Conservation (phyloP, 805 yeast species). For the Saccharomycopsis fodiens region DNA sequence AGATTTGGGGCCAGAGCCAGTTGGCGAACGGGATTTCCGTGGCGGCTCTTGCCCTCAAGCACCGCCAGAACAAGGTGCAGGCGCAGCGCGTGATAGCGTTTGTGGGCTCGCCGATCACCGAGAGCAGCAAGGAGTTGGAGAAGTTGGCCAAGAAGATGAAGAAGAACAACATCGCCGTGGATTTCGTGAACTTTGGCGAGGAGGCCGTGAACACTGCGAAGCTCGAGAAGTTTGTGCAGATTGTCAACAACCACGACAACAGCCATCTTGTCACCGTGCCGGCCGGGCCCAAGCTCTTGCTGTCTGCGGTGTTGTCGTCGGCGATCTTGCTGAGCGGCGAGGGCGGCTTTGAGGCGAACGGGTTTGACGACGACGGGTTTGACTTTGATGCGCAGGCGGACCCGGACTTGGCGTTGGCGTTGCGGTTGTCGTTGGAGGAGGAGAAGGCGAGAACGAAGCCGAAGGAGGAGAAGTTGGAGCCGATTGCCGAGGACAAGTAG, state of each 20-base stretch:
- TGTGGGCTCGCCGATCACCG: constrained; percentile 79
- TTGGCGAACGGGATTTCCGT: constrained; percentile 84
- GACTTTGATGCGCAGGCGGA: constrained; percentile 39
- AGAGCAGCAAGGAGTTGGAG: constrained; percentile 62
- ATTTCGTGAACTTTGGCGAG: constrained; percentile 89
- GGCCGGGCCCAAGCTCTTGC: constrained; percentile 78
- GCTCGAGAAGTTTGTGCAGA: constrained; percentile 68
- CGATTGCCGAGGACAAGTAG: constrained; percentile 6
- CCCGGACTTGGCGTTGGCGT: constrained; percentile 94
- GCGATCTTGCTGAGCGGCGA: constrained; percentile 49
- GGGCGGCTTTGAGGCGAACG: constrained; percentile 37
- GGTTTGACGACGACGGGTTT: constrained; percentile 37
- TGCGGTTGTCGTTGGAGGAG: constrained; percentile 90
- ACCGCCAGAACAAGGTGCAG: constrained; percentile 90
- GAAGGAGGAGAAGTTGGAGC: neutral
- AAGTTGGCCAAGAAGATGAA: constrained; percentile 86
- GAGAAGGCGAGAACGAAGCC: constrained; percentile 60
- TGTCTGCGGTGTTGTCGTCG: constrained; percentile 73
- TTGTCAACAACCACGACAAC: constrained; percentile 68
- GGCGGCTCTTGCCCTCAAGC: constrained; percentile 88
- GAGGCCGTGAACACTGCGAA: constrained; percentile 67
- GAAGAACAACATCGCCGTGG: constrained; percentile 86
- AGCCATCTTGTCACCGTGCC: constrained; percentile 81
- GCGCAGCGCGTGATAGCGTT: constrained; percentile 84
- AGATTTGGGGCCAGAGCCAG: constrained; percentile 60